phyloP scores from a whole-genome alignment of 768 basidiomycete species.

The Boletus edulis region DNA sequence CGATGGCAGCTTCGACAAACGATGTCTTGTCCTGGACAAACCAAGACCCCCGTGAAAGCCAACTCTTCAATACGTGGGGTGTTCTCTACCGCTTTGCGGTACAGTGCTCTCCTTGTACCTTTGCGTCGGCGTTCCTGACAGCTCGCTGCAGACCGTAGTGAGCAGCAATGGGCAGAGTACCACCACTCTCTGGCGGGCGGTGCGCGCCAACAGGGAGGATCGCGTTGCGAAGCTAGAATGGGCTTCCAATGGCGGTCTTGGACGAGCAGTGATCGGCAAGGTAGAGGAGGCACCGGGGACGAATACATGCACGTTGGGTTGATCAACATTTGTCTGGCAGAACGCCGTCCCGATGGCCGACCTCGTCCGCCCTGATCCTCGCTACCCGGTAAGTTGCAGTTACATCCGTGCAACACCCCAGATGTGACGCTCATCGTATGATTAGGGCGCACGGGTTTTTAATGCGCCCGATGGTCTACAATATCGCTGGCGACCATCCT shows the following conservation, averaged over 20 bases:
- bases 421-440: constrained; percentile 14
- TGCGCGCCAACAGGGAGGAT: constrained; percentile 83
- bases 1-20: constrained; percentile 53
- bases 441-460: constrained; percentile 64
- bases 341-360: constrained; percentile 80
- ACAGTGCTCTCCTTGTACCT: constrained; percentile 22
- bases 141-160: constrained; percentile 54
- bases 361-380: constrained; percentile 69
- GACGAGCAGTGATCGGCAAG: constrained; percentile 84
- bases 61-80: constrained; percentile 79
- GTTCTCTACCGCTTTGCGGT: constrained; percentile 81
- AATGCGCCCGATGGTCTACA: constrained; percentile 79
- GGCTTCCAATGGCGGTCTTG: constrained; percentile 78
- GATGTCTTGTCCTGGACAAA: constrained; percentile 86
- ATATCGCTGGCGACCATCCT: constrained; percentile 78
- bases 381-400: constrained; percentile 49
- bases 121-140: constrained; percentile 25
- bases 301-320: constrained; percentile 15
- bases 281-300: constrained; percentile 36
- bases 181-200: constrained; percentile 78
- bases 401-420: constrained; percentile 9
- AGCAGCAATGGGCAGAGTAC: constrained; percentile 62
- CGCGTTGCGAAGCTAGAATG: constrained; percentile 87
- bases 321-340: constrained; percentile 41
- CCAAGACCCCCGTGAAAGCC: constrained; percentile 80